Evolutionary conservation across 495 filamentous ascomycete genomes (phyloP), one percentile per base, ranked within the genome.

Genomic region (Aspergillus biplanus): DNA sequence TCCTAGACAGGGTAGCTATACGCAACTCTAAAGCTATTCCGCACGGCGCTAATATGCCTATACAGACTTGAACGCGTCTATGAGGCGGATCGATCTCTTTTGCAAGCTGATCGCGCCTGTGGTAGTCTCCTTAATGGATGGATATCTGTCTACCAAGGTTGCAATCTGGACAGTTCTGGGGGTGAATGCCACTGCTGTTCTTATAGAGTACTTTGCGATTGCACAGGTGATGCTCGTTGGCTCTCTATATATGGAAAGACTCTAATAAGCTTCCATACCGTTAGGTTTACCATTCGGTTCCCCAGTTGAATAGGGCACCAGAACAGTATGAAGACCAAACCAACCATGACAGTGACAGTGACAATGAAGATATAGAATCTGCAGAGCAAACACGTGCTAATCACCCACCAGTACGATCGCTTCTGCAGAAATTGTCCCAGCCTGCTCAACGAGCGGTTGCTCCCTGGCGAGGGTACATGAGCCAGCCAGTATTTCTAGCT

Each of bases 81-180:
- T 92, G 85, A 79, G 89, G 34, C 81, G 88, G 1, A 90, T 92
- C 56, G 89, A 92, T 67, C 77, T 92, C 12, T 72, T 86, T 46
- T 92, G 89, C 78, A 92, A 92, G 68, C 81, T 92, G 7, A 48
- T 87, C 7, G 88, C 83, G 0, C 89, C 89, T 0, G 69, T 90
- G 0, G 71, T 81, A 21, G 83, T 90, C 27, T 83, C 87, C 5
- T 50, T 81, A 8, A 59, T 88, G n/a, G 73, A 78, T 34, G 76
- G 73, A 7, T 63, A 57, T 18, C 52, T 75, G 6, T 86, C 82
- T 2, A 79, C 80, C 1, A 73, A 65, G 21, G 53, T 82, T 7
- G 85, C 84, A 9, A 81, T 88, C 4, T 68, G 81, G 62, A 76
- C 77, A 16, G 79, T 83, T 1, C 53, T 80, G 4, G 71, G 69